Conservation (phyloP, 192 early-diverging fungal genomes). For the Diversispora eburnea region DNA sequence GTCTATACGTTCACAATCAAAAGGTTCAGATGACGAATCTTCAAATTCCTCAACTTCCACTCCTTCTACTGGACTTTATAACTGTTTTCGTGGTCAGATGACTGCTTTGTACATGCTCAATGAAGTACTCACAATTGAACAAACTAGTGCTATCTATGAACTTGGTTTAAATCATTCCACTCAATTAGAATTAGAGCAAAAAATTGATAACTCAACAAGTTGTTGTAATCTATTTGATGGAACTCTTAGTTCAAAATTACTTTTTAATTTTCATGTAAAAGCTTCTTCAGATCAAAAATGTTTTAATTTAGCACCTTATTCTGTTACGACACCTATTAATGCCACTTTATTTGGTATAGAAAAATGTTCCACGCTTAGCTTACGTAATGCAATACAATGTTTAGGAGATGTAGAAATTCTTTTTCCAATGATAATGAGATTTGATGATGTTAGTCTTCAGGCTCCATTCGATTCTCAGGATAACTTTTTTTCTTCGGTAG, state of each 20-base stretch:
- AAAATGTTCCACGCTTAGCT: slow-evolving; percentile 27
- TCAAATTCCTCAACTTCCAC: neutral
- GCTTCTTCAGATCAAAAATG: slow-evolving; percentile 18
- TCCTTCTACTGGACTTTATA: neutral
- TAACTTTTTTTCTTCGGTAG: slow-evolving; percentile 25
- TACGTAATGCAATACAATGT: slow-evolving; percentile 24
- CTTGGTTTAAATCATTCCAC: slow-evolving; percentile 19
- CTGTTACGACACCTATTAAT: neutral
- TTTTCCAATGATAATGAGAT: slow-evolving; percentile 27
- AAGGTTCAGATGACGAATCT: neutral
- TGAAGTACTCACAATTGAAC: slow-evolving; percentile 12
- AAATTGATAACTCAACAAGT: neutral
- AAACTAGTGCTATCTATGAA: slow-evolving; percentile 3
- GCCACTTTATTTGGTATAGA: slow-evolving; percentile 16
- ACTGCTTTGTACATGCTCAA: slow-evolving; percentile 14
- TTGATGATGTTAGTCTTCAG: slow-evolving; percentile 21
- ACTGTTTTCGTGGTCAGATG: slow-evolving; percentile 27
- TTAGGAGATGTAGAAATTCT: slow-evolving; percentile 29
- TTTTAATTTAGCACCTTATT: slow-evolving; percentile 21
- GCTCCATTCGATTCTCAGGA: slow-evolving; percentile 21
- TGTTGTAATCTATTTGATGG: slow-evolving; percentile 9
- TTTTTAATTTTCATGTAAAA: slow-evolving; percentile 26
- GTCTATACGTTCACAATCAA: neutral
- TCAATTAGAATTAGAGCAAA: neutral
- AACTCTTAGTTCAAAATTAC: neutral